Evolutionary conservation across 1,284 basidiomycete genomes (phyloP).

Genomic region (Sanghuangporus baumii): DNA sequence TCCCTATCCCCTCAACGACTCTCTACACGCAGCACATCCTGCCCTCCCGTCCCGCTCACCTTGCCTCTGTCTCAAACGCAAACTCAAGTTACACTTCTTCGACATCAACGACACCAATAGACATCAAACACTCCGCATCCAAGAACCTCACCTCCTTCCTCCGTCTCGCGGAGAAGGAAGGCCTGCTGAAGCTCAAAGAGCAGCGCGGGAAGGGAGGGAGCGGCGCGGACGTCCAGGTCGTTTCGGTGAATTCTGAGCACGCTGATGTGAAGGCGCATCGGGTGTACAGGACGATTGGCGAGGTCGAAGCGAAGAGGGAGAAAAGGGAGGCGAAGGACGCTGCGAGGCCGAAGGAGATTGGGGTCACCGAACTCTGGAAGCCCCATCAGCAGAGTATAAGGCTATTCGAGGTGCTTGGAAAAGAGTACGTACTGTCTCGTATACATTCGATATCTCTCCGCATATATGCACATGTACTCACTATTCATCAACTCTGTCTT

Average conservation of each 20-base stretch:
- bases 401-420: constrained; percentile 59
- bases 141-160: constrained; percentile 81
- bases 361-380: constrained; percentile 70
- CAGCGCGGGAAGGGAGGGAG: constrained; percentile 49
- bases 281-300: constrained; percentile 54
- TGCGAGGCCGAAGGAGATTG: constrained; percentile 41
- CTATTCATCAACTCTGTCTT: too few species aligned
- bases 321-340: constrained; percentile 43
- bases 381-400: constrained; percentile 50
- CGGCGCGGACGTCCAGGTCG: constrained; percentile 61
- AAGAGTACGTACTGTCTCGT: constrained; percentile 39
- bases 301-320: constrained; percentile 53
- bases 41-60: constrained; percentile 63
- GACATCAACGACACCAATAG: constrained; percentile 36
- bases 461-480: too few species aligned
- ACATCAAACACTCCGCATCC: constrained; percentile 66
- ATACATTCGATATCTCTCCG: too few species aligned
- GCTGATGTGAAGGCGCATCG: constrained; percentile 48
- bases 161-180: constrained; percentile 67
- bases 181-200: constrained; percentile 69
- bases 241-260: constrained; percentile 57
- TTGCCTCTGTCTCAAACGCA: constrained; percentile 26
- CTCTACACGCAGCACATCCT: constrained; percentile 77
- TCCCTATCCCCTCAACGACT: constrained; percentile 71
- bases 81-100: background rate